Evolutionary conservation across 1,284 basidiomycete genomes (phyloP).

Genomic region (Veloboletus limbatus): DNA sequence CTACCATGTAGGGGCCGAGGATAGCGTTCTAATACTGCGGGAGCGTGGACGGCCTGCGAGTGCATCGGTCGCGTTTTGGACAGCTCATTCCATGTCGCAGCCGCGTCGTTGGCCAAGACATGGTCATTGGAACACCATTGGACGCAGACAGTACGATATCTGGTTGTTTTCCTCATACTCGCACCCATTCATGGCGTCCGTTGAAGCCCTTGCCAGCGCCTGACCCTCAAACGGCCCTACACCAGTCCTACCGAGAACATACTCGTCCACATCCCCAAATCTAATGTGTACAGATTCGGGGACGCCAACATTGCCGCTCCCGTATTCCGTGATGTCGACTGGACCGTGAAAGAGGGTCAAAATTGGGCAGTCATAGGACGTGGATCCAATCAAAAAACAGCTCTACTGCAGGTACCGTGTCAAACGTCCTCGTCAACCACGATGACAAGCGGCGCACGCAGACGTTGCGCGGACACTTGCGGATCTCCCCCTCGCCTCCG

Average conservation of each 20-base stretch:
- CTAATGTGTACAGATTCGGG: slow-evolving; percentile 52
- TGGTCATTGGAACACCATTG: slow-evolving; percentile 2
- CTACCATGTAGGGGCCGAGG: no score
- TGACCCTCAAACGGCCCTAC: slow-evolving; percentile 8
- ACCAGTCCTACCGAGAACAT: neutral
- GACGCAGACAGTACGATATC: slow-evolving; percentile 2
- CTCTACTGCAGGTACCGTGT: slow-evolving; percentile 55
- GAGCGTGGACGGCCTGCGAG: no score
- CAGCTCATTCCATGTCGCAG: slow-evolving; percentile 6
- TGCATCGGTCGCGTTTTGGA: no score
- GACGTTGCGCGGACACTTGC: slow-evolving; percentile 68
- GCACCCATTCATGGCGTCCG: neutral
- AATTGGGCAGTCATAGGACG: slow-evolving; percentile 73
- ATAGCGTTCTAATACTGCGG: no score
- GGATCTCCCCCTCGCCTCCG: slow-evolving; percentile 58
- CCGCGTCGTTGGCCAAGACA: slow-evolving; percentile 2
- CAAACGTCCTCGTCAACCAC: neutral
- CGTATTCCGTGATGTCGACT: slow-evolving; percentile 52
- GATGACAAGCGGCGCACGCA: slow-evolving; percentile 24
- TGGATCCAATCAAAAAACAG: slow-evolving; percentile 49
- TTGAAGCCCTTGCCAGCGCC: neutral
- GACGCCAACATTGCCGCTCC: slow-evolving; percentile 43
- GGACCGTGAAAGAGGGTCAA: slow-evolving; percentile 60
- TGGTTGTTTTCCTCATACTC: neutral
- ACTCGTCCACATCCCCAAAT: slow-evolving; percentile 42